Conservation (phyloP, 805 yeast species). For the Starmerella floris region DNA sequence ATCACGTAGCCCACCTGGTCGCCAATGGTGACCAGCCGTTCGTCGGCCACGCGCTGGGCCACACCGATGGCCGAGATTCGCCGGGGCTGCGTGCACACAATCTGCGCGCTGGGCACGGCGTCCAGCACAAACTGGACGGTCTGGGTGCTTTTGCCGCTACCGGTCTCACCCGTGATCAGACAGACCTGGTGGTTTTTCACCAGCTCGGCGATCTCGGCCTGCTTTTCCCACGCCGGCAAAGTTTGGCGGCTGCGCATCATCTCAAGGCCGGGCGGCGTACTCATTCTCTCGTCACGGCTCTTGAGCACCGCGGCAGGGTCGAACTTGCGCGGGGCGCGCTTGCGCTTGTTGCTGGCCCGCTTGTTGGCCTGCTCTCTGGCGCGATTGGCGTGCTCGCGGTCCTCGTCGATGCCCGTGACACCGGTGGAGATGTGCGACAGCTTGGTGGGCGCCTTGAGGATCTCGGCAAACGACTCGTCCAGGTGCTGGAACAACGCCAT, state of each 20-base stretch:
- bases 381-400: neutral
- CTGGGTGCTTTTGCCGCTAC: constrained; percentile 95
- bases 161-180: constrained; percentile 89
- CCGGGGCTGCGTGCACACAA: constrained; percentile 89
- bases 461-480: constrained; percentile 42
- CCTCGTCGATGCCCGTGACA: constrained; percentile 23
- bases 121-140: constrained; percentile 82
- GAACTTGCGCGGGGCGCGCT: neutral
- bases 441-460: constrained; percentile 66
- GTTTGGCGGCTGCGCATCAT: constrained; percentile 38
- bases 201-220: constrained; percentile 40
- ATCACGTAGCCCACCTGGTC: constrained; percentile 78
- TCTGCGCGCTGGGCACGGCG: constrained; percentile 35
- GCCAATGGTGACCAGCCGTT: constrained; percentile 52
- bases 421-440: constrained; percentile 33
- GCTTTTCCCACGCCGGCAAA: constrained; percentile 78
- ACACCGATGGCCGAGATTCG: constrained; percentile 90
- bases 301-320: constrained; percentile 29
- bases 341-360: neutral
- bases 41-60: constrained; percentile 84
- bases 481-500: constrained; percentile 67
- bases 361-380: constrained; percentile 3
- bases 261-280: constrained; percentile 26
- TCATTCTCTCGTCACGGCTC: constrained; percentile 29
- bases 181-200: constrained; percentile 51